These are phyloP conservation scores for Zymoseptoria passerinii DNA, from an alignment of 2,329 filamentous ascomycete species.

Conservation along the genomic window DNA sequence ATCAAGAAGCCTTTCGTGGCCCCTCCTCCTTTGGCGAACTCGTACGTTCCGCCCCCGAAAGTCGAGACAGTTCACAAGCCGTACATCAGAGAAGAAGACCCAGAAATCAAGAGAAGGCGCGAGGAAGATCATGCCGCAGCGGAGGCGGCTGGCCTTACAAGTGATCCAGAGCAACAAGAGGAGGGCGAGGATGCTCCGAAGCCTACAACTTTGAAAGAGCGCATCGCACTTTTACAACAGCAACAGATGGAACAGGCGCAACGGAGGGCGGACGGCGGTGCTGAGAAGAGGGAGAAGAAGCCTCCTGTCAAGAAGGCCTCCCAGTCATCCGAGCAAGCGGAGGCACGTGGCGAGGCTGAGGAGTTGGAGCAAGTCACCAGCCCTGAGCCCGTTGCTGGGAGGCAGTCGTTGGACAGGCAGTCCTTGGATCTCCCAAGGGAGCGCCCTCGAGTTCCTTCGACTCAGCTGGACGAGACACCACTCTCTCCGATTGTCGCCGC, in stretches of 20 bases:
- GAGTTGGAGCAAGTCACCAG: constrained; percentile 31
- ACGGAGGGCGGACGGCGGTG: constrained; percentile 65
- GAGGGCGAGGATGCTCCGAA: constrained; percentile 75
- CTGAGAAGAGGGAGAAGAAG: constrained; percentile 81
- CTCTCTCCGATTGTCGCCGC: constrained; percentile 28
- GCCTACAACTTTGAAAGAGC: constrained; percentile 85
- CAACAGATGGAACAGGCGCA: constrained; percentile 86
- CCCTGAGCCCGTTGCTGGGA: constrained; percentile 16
- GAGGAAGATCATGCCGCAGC: constrained; percentile 58
- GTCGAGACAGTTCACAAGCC: constrained; percentile 54
- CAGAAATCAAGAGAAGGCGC: constrained; percentile 53
- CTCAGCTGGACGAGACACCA: constrained; percentile 30
- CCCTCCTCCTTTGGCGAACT: constrained; percentile 84
- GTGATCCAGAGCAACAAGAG: constrained; percentile 36
- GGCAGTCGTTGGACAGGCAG: constrained; percentile 20
- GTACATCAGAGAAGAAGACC: constrained; percentile 83
- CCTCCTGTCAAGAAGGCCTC: constrained; percentile 55
- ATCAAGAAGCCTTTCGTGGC: constrained; percentile 97
- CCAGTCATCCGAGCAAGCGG: constrained; percentile 36
- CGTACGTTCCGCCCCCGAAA: constrained; percentile 75
- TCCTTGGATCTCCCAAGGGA: constrained; percentile 32
- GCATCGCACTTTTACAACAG: constrained; percentile 87
- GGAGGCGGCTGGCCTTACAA: constrained; percentile 55
- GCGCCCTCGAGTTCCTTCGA: constrained; percentile 30
- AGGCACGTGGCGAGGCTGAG: constrained; percentile 30